Evolutionary conservation across 2,329 filamentous ascomycete species (phyloP), one percentile per base, ranked within the genome.

Genomic region (Penicillium glabrum): DNA sequence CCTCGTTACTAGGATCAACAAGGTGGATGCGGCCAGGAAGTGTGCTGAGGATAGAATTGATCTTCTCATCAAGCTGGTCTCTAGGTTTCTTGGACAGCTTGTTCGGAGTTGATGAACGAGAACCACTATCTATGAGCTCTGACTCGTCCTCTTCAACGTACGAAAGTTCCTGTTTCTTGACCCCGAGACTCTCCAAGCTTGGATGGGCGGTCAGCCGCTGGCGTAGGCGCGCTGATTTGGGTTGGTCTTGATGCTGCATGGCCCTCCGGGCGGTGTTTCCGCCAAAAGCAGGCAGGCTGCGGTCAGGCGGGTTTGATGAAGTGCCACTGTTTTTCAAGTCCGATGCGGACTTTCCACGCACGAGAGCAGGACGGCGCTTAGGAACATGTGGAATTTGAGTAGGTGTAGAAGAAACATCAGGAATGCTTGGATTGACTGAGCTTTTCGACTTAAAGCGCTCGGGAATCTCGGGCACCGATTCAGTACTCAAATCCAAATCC

Each of bases 1-100:
- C 69, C 63, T 71, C 71, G 58, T 61, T 68, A 54, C 73, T 78
- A 2, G 77, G 74, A 23, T 82, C 80, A 1, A 86, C 86, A 43
- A 97, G 81, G 51, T 86, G 87, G 66, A 98, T 96, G 60, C 87
- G 87, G 31, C 88, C 88, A 2, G 91, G 91, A 60, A 96, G 90
- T 21, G 83, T 88, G 56, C 86, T 86, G 39, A 96, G 82, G 55
- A 96, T 89, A 51, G 89, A 85, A 67, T 85, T 89, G 48, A 96
- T 93, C 69, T 93, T 91, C 60, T 87, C 85, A 62, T 91, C 89
- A 14, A 96, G 80, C 54, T 90, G 84, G 61, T 91, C 87, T 61
- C 89, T 86, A 0, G 82, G 77, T 51, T 69, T 74, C 55, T 71
- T 70, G 55, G 74, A 75, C 54, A 75, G 62, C 16, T 61, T 75